Conservation (phyloP, 2,329 filamentous ascomycete species). For the Gliomastix tumulicola region DNA sequence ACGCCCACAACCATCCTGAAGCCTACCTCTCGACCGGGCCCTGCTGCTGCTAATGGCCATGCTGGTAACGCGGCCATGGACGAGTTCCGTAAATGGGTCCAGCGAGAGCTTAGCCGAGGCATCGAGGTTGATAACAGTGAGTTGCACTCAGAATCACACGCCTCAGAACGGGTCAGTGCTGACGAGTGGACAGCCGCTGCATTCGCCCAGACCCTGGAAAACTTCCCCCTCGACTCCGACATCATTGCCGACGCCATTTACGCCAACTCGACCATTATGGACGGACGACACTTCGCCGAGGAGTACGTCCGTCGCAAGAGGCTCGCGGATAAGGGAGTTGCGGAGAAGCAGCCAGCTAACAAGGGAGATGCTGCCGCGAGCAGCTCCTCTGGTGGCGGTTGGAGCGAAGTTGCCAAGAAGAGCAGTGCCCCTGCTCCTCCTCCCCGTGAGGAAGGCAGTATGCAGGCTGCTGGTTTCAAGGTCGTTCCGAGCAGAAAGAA, state of each 20-base stretch:
- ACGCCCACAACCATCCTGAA: slow-evolving; percentile 37
- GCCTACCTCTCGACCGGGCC: slow-evolving; percentile 39
- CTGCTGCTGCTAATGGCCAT: slow-evolving; percentile 28
- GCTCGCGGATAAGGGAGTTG: slow-evolving; percentile 84
- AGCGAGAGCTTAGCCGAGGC: slow-evolving; percentile 70
- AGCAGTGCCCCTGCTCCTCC: slow-evolving; percentile 34
- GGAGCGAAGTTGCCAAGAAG: slow-evolving; percentile 98
- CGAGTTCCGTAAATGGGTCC: slow-evolving; percentile 92
- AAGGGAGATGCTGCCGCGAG: slow-evolving; percentile 33
- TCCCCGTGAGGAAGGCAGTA: slow-evolving; percentile 31
- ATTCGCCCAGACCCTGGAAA: slow-evolving; percentile 70
- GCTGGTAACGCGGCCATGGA: slow-evolving; percentile 57
- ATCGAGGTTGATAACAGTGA: slow-evolving; percentile 48
- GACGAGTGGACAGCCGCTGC: slow-evolving; percentile 73
- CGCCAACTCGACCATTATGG: slow-evolving; percentile 77
- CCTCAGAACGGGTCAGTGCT: no score
- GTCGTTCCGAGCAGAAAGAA: slow-evolving; percentile 92
- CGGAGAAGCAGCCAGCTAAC: slow-evolving; percentile 63
- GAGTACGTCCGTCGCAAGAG: slow-evolving; percentile 92
- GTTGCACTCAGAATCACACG: slow-evolving; percentile 20
- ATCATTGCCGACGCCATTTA: slow-evolving; percentile 91
- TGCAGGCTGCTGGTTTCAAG: slow-evolving; percentile 65
- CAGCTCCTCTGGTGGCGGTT: slow-evolving; percentile 56
- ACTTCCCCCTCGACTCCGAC: slow-evolving; percentile 68
- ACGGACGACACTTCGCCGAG: slow-evolving; percentile 86